Percentiles rank a stretch among this genome's conserved stretches.
Conservation (phyloP, 805 yeast species). For the Grigorovia jiainica region DNA sequence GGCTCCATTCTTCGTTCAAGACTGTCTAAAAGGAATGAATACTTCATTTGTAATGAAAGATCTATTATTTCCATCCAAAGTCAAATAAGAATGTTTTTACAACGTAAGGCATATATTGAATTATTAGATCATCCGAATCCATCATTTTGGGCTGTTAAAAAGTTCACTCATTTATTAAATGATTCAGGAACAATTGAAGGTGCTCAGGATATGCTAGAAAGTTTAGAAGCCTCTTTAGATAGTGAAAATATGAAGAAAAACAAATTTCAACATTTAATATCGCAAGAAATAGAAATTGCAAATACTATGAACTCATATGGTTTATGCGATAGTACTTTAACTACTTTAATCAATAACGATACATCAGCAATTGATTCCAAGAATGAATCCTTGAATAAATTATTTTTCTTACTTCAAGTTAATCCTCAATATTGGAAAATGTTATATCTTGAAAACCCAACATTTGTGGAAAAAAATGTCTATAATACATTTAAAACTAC, state of each 20-base stretch:
- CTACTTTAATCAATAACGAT: constrained; percentile 1
- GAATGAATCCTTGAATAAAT: constrained; percentile 46
- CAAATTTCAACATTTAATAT: constrained; percentile 60
- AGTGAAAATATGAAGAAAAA: constrained; percentile 64
- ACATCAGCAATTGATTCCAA: constrained; percentile 3
- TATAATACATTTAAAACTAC: constrained; percentile 24
- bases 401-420: constrained; percentile 77
- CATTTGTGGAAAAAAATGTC: constrained; percentile 20
- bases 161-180: constrained; percentile 66
- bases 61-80: constrained; percentile 68
- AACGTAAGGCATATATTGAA: constrained; percentile 64
- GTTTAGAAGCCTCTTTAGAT: constrained; percentile 56
- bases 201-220: constrained; percentile 62
- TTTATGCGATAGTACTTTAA: constrained; percentile 19
- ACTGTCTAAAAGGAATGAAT: constrained; percentile 27
- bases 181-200: constrained; percentile 67
- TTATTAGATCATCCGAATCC: constrained; percentile 67
- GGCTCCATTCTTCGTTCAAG: constrained; percentile 37
- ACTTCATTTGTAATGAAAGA: constrained; percentile 48
- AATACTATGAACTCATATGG: constrained; percentile 71
- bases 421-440: constrained; percentile 64
- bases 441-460: constrained; percentile 35
- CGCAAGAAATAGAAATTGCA: constrained; percentile 68
- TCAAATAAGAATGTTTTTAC: constrained; percentile 53
- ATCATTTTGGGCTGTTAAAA: constrained; percentile 62